Evolutionary conservation across 345 rosid genomes (phyloP), one percentile per base, ranked within the genome.

Genomic region (Hypericum androsaemum): DNA sequence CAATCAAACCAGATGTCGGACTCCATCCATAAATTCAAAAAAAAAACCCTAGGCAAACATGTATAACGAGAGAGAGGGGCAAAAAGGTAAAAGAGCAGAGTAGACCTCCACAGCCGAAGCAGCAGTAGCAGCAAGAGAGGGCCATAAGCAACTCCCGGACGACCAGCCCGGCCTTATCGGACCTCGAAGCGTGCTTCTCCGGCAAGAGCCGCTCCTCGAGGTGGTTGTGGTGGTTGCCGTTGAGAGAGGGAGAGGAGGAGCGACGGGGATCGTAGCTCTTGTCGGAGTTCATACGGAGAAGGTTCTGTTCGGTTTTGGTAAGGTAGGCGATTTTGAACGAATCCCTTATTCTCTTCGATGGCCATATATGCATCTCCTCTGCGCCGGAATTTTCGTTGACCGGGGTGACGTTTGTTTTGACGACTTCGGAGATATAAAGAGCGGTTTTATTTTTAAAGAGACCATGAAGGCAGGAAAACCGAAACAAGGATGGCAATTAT

Each of bases 281-380:
- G 48, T 78, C 72, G 55, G 42, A 58, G 51, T 72, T 64, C 84
- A 80, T 83, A 60, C 78, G 52, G 13, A 39, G 62, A 60, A 74
- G 73, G 57, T 84, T 84, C 81, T 84, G 73, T 50, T 80, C 87
- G 16, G 77, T 64, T 41, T 69, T 72, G 48, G 54, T 72, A 45
- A 84, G 10, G 45, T 74, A 73, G 16, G 49, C 53, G 22, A 39
- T 48, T 68, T 75, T 83, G 78, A 84, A 84, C 0, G 87, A 84
- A 52, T 80, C 92, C 53, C 87, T 74, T 17, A 84, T 45, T 53
- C 64, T 74, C 68, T 41, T 10, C 5, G 92, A 72, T 2, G 84
- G 87, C 92, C 92, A 80, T 59, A 80, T 72, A 69, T 80, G 87
- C 92, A 80, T 83, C 56, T 58, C 52, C 7, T 10, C 15, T 2